Conservation (phyloP, 371 early-diverging fungal species). For the Mucor racemosus region DNA sequence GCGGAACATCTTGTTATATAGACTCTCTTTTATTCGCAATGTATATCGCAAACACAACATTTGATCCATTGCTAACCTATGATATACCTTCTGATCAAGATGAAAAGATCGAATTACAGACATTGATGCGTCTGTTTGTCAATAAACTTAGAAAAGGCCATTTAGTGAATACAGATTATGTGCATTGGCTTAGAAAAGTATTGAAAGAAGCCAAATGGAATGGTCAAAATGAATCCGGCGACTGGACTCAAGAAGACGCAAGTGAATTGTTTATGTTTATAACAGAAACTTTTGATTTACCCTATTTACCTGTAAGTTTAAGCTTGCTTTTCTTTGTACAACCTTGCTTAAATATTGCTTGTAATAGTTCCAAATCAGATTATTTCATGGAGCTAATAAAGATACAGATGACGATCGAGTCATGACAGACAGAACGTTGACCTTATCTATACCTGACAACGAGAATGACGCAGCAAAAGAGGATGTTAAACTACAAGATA, state of each 20-base stretch:
- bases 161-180: slow-evolving; percentile 48
- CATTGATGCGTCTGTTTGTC: slow-evolving; percentile 56
- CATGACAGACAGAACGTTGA: slow-evolving; percentile 58
- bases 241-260: slow-evolving; percentile 59
- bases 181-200: slow-evolving; percentile 53
- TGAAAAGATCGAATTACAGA: slow-evolving; percentile 45
- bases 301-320: slow-evolving; percentile 54
- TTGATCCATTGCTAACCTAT: slow-evolving; percentile 44
- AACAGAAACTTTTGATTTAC: slow-evolving; percentile 58
- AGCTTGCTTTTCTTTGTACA: neutral
- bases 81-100: slow-evolving; percentile 21
- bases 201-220: slow-evolving; percentile 53
- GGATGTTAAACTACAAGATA: slow-evolving; percentile 26
- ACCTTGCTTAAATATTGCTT: neutral
- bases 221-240: slow-evolving; percentile 27
- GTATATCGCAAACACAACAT: slow-evolving; percentile 56
- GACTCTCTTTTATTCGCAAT: slow-evolving; percentile 62
- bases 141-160: slow-evolving; percentile 59
- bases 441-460: slow-evolving; percentile 50
- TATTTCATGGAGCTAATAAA: slow-evolving; percentile 61
- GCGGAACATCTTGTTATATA: slow-evolving; percentile 61
- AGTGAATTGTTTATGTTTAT: slow-evolving; percentile 63
- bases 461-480: neutral
- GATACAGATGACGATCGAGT: slow-evolving; percentile 58
- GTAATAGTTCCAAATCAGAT: slow-evolving; percentile 47